Conservation (phyloP, 768 basidiomycete genomes). For the Leccinum longicurvipes region DNA sequence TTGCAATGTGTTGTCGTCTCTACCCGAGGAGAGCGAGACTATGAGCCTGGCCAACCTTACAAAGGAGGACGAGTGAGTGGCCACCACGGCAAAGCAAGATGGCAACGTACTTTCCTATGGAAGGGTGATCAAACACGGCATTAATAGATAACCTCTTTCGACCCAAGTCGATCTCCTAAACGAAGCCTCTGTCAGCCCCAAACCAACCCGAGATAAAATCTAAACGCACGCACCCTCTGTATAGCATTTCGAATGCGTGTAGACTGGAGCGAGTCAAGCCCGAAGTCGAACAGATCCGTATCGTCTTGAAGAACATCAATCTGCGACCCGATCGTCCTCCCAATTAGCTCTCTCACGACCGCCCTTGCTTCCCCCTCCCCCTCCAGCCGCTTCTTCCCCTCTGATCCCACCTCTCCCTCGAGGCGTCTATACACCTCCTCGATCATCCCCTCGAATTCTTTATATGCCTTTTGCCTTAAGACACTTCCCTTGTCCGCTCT, state of each 20-base stretch:
- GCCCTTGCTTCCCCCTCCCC: too few species aligned
- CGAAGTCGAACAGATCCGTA: too few species aligned
- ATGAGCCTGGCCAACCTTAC: constrained; percentile 42
- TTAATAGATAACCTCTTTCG: constrained; percentile 23
- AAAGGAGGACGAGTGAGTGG: not conserved
- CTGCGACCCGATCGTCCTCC: too few species aligned
- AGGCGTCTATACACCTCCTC: too few species aligned
- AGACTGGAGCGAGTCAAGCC: too few species aligned
- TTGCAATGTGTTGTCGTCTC: constrained; percentile 14
- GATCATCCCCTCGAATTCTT: too few species aligned
- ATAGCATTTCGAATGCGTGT: constrained; percentile 48
- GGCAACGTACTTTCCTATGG: constrained; percentile 34
- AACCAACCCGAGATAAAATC: constrained; percentile 11
- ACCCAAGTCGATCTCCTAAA: constrained; percentile 17
- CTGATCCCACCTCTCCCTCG: too few species aligned
- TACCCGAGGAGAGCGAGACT: constrained; percentile 33
- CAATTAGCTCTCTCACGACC: too few species aligned
- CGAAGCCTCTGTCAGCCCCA: not conserved
- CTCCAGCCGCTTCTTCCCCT: too few species aligned
- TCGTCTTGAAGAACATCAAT: too few species aligned
- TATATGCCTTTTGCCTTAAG: too few species aligned
- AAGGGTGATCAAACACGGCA: constrained; percentile 51
- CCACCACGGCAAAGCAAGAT: not conserved
- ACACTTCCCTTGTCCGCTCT: too few species aligned
- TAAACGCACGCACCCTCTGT: constrained; percentile 35